Percentiles rank a stretch among this genome's conserved stretches.
phyloP scores from a whole-genome alignment of 257 asterid genomes.

The Paraleonurus japonicus region DNA sequence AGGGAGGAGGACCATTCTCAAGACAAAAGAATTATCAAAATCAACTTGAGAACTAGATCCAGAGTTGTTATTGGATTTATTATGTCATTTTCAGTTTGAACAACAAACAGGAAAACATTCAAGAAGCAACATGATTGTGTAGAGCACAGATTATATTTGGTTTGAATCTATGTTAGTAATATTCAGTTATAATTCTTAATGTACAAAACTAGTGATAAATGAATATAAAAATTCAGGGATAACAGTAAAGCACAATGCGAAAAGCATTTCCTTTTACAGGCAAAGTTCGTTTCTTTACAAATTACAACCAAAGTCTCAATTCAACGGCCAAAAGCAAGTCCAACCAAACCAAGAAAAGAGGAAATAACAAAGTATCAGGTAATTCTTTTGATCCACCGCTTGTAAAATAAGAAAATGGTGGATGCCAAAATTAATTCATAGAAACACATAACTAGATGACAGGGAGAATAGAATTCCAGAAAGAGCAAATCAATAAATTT shows the following conservation, averaged over 20 bases:
- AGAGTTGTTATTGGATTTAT: background rate
- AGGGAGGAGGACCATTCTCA: background rate
- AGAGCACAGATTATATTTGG: background rate
- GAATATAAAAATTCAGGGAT: too few species aligned
- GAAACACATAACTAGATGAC: background rate
- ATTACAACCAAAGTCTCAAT: background rate
- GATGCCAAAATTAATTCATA: background rate
- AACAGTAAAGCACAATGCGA: background rate
- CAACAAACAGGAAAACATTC: background rate
- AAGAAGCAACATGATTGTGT: background rate
- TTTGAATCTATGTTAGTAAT: background rate
- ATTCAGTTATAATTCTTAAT: background rate
- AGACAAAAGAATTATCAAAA: background rate
- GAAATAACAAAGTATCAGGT: background rate
- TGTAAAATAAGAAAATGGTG: background rate
- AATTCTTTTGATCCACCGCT: background rate
- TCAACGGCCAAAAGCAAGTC: background rate
- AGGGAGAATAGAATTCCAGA: constrained; percentile 17
- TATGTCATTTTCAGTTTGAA: background rate
- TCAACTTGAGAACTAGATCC: background rate
- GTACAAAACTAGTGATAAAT: background rate
- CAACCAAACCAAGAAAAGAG: background rate
- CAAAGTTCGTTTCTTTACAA: background rate
- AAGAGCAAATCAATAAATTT: background rate
- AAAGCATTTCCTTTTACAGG: background rate